These are phyloP conservation scores for Geotrichum candidum DNA, from an alignment of 1,139 yeast genomes.

Conservation along the genomic window DNA sequence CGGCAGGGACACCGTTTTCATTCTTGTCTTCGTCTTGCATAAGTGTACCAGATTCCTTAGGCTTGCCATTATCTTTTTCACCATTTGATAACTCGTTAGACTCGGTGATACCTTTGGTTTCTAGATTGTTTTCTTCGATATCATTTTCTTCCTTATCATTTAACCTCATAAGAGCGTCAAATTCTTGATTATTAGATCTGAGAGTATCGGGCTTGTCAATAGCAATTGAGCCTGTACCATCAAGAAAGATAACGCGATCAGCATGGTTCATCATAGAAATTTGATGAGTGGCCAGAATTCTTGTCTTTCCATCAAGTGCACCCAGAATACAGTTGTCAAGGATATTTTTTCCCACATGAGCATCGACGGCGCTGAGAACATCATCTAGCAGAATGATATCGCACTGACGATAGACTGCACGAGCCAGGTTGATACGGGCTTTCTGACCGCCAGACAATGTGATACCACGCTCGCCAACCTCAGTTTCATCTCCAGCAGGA, in stretches of 20 bases:
- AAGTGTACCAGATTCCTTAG: conserved; percentile 25
- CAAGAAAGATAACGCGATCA: conserved; percentile 61
- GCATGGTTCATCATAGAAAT: conserved; percentile 60
- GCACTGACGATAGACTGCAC: conserved; percentile 67
- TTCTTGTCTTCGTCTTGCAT: conserved; percentile 41
- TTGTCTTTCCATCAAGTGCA: conserved; percentile 51
- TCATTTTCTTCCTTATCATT: conserved; percentile 49
- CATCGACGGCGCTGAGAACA: conserved; percentile 86
- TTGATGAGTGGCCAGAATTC: conserved; percentile 82
- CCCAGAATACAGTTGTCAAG: conserved; percentile 66
- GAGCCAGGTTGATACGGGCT: conserved; percentile 75
- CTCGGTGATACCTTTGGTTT: conserved; percentile 53
- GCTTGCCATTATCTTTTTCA: conserved; percentile 25
- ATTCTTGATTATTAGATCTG: conserved; percentile 42
- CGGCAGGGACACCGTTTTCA: conserved; percentile 36
- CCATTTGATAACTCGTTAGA: conserved; percentile 38
- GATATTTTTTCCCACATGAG: conserved; percentile 79
- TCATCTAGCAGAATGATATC: conserved; percentile 75
- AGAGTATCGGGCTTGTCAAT: conserved; percentile 58
- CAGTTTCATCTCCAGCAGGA: conserved; percentile 79
- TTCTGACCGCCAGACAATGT: conserved; percentile 92
- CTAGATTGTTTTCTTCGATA: conserved; percentile 52
- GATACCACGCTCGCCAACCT: conserved; percentile 89
- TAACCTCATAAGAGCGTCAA: conserved; percentile 43
- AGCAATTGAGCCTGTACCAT: conserved; percentile 55